Base-by-base conservation (phyloP, 1,284 basidiomycete species). In the Moesziomyces sp. region DNA sequence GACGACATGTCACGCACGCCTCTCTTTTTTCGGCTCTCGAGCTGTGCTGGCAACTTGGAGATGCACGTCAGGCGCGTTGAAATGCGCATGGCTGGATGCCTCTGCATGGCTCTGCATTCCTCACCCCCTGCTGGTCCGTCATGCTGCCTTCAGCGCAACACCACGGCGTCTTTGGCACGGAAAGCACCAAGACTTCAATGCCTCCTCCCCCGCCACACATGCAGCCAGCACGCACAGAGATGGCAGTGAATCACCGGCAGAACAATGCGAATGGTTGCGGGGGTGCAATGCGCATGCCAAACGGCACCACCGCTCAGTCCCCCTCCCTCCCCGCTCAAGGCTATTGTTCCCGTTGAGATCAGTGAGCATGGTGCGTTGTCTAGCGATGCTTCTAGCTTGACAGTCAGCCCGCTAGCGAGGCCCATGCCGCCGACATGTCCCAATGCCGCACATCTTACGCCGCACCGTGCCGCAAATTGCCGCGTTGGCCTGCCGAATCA, bases 351-450 rank as follows among this genome's bases (percentile, higher is more conserved):
- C 9, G 30, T 8, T 10, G 30, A 13, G 10, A 10, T 33, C 10
- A 33, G 30, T 13, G 30, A 11, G 6, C 8, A 30, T 10, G 30
- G 30, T 33, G 30, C 30, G 18, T 50, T 7, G 47, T 38, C 48
- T 40, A 10, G 6, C 30, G 50, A 30, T 43, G 26, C 26, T 30
- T 52, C 50, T 52, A 26, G 50, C 30, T 33, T 14, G 16, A 16
- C 19, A 50, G 43, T 33, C 46, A 30, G 30, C 9, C 46, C 35
- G 23, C 18, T 56, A 38, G 10, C 13, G 44, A 43, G 26, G 30
- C 49, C 28, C 28, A 64, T 58, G 64, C 58, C 58, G 58, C 54
- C 64, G 64, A 67, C 58, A 61, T 60, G 58, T 53, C 47, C 51
- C 64, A 60, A 53, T 61, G 58, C 58, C 64, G 58, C 57, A 33